Conservation (phyloP, 768 basidiomycete genomes). For the Grammothele lineata region DNA sequence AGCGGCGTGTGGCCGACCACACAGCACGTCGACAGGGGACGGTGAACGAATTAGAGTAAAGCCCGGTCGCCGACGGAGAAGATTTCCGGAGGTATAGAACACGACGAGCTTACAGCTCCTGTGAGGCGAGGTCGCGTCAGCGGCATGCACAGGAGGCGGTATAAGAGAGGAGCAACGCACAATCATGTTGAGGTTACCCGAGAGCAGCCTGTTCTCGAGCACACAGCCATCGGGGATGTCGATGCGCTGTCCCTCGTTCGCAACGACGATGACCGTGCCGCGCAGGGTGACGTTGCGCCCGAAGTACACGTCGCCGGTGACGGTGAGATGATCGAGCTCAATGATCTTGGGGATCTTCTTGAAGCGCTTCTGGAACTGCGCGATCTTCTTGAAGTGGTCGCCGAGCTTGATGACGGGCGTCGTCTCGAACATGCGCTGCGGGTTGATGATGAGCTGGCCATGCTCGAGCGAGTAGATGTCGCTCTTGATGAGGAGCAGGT, state of each 20-base stretch:
- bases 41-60: too few relatives aligned
- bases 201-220: slow-evolving; percentile 59
- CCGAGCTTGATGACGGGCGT: slow-evolving; percentile 97
- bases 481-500: slow-evolving; percentile 84
- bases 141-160: too few relatives aligned
- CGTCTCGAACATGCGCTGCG: slow-evolving; percentile 75
- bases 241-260: slow-evolving; percentile 63
- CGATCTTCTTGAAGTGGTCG: slow-evolving; percentile 95
- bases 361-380: slow-evolving; percentile 92
- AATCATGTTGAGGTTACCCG: slow-evolving; percentile 74
- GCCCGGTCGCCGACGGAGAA: too few relatives aligned
- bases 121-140: too few relatives aligned
- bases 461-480: slow-evolving; percentile 90
- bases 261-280: slow-evolving; percentile 85
- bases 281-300: slow-evolving; percentile 82
- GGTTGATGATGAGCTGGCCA: slow-evolving; percentile 84
- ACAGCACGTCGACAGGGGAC: too few relatives aligned
- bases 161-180: slow-evolving; percentile 36
- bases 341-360: slow-evolving; percentile 89
- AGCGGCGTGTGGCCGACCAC: too few relatives aligned
- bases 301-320: slow-evolving; percentile 88
- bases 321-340: slow-evolving; percentile 92
- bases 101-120: too few relatives aligned
- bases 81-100: too few relatives aligned
- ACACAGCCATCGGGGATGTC: slow-evolving; percentile 56